phyloP scores from a whole-genome alignment of 345 rosid genomes.

The Mangifera indica region DNA sequence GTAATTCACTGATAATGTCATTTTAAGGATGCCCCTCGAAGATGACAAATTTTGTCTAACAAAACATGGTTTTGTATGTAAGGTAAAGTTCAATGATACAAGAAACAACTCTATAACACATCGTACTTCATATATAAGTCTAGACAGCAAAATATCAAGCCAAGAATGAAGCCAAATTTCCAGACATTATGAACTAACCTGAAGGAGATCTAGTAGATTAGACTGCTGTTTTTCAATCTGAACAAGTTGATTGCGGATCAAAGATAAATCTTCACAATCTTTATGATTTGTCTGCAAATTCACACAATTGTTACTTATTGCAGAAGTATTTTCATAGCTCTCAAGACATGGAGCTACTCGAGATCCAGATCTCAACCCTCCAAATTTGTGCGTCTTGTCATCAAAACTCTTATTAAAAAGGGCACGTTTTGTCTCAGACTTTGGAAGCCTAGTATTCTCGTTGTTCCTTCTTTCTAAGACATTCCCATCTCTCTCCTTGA shows the following conservation, averaged over 20 bases:
- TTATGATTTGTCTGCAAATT: conserved; percentile 60
- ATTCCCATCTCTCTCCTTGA: conserved; percentile 33
- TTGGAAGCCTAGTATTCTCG: conserved; percentile 29
- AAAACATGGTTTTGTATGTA: background rate
- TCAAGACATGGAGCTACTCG: conserved; percentile 52
- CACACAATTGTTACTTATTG: conserved; percentile 41
- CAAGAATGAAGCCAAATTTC: conserved; percentile 13
- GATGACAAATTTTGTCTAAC: background rate
- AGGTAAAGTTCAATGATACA: background rate
- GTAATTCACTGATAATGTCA: background rate
- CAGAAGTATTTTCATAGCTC: conserved; percentile 30
- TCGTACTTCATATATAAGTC: background rate
- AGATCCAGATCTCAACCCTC: conserved; percentile 55
- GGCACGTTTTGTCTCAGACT: conserved; percentile 43
- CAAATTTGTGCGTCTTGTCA: conserved; percentile 48
- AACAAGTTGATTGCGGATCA: conserved; percentile 77
- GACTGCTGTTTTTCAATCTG: conserved; percentile 96
- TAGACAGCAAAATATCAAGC: background rate
- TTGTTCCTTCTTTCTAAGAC: conserved; percentile 22
- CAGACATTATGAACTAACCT: conserved; percentile 53
- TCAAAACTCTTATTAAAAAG: conserved; percentile 50
- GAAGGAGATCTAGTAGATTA: conserved; percentile 77
- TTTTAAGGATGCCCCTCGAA: background rate
- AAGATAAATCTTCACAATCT: conserved; percentile 68
- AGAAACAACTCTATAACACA: background rate